Conservation (phyloP, 345 rosid genomes). For the Trapa incisa region DNA sequence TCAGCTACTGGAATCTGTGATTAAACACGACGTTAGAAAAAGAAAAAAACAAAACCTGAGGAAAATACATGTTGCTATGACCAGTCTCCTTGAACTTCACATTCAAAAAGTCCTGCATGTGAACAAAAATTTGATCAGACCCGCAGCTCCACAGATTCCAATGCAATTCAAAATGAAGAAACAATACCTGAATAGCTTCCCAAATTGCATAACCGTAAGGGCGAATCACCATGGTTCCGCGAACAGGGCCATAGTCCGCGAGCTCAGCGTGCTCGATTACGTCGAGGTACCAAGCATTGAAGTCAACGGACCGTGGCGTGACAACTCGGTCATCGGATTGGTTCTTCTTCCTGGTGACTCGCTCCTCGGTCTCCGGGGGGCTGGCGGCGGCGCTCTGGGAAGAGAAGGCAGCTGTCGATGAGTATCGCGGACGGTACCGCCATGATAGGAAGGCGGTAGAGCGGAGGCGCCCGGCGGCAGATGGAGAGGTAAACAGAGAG, state of each 20-base stretch:
- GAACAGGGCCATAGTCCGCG: slow-evolving; percentile 91
- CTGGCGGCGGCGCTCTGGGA: slow-evolving; percentile 36
- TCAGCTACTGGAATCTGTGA: too few relatives aligned
- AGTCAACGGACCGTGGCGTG: slow-evolving; percentile 81
- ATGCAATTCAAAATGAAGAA: background rate
- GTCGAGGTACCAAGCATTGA: slow-evolving; percentile 90
- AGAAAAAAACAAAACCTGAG: slow-evolving; percentile 44
- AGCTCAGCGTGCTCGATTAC: slow-evolving; percentile 86
- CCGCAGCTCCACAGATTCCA: too few relatives aligned
- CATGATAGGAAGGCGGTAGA: slow-evolving; percentile 18
- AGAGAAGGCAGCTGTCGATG: slow-evolving; percentile 33
- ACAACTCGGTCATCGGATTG: slow-evolving; percentile 36
- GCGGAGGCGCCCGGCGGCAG: slow-evolving; percentile 23
- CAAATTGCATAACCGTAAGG: slow-evolving; percentile 92
- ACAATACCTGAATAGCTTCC: slow-evolving; percentile 91
- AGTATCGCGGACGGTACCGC: slow-evolving; percentile 15
- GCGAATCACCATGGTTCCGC: slow-evolving; percentile 92
- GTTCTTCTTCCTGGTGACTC: slow-evolving; percentile 24
- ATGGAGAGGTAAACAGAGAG: slow-evolving; percentile 33
- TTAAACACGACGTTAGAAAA: too few relatives aligned
- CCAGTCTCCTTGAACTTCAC: slow-evolving; percentile 94
- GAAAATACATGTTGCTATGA: slow-evolving; percentile 89
- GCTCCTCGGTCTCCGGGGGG: slow-evolving; percentile 43
- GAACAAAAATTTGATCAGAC: background rate
- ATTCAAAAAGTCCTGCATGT: slow-evolving; percentile 65